Evolutionary conservation across 2,329 filamentous ascomycete species (phyloP).

Genomic region (Neopestalotiopsis rosae): DNA sequence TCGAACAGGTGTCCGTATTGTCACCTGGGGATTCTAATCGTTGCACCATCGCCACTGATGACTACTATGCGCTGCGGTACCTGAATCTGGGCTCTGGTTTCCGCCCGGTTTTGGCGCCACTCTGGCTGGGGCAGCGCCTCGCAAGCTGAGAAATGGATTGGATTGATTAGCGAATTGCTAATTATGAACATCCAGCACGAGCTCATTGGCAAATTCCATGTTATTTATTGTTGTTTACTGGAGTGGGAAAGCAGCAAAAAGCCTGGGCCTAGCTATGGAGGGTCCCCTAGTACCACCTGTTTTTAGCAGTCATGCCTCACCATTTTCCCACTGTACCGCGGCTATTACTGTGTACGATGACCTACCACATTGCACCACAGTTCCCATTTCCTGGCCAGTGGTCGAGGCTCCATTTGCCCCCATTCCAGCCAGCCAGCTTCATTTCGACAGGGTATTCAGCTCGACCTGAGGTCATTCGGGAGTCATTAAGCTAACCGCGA

Average conservation of each 20-base stretch:
- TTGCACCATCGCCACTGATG: constrained; percentile 5
- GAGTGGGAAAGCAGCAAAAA: neutral
- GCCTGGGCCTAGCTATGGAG: neutral
- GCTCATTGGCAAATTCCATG: neutral
- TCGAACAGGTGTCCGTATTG: neutral
- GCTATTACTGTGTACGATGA: neutral
- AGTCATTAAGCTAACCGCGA: neutral
- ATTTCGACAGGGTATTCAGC: constrained; percentile 1
- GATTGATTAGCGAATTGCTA: neutral
- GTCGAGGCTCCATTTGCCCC: neutral
- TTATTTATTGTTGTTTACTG: neutral
- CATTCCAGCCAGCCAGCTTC: neutral
- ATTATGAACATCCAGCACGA: constrained; percentile 3
- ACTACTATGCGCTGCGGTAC: neutral
- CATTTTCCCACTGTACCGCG: neutral
- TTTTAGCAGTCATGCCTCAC: neutral
- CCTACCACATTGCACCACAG: neutral
- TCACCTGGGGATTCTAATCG: neutral
- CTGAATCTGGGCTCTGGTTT: neutral
- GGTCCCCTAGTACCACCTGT: neutral
- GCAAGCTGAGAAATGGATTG: neutral
- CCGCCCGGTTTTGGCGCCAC: neutral
- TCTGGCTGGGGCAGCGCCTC: neutral
- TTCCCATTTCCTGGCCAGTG: neutral
- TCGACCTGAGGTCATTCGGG: neutral